Evolutionary conservation across 2,329 filamentous ascomycete species (phyloP).

Genomic region (Claviceps humidiphila): DNA sequence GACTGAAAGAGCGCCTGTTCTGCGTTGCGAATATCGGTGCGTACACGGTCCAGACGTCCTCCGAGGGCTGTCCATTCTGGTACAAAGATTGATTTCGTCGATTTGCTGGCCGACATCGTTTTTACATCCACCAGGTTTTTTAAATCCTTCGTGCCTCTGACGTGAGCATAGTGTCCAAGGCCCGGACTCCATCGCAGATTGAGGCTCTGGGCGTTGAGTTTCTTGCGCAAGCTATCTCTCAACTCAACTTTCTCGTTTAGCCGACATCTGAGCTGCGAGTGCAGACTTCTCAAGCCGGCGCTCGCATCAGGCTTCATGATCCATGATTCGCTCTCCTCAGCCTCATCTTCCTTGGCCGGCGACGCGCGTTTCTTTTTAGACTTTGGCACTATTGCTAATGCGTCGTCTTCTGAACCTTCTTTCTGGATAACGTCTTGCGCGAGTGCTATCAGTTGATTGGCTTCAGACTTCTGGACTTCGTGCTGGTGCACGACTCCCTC

Average conservation of each 20-base stretch:
- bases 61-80: conserved; percentile 77
- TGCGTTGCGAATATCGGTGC: conserved; percentile 66
- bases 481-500: conserved; percentile 77
- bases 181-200: conserved; percentile 77
- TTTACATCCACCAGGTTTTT: conserved; percentile 20
- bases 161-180: conserved; percentile 79
- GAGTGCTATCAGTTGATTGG: conserved; percentile 55
- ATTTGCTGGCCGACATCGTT: conserved; percentile 63
- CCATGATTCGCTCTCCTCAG: conserved; percentile 47
- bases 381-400: conserved; percentile 40
- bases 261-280: conserved; percentile 50
- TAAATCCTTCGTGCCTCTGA: conserved; percentile 63
- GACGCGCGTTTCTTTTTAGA: conserved; percentile 29
- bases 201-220: conserved; percentile 50
- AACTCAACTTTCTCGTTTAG: conserved; percentile 46
- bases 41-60: conserved; percentile 62
- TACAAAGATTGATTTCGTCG: conserved; percentile 72
- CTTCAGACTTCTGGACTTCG: conserved; percentile 58
- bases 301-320: conserved; percentile 60
- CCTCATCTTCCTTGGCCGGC: conserved; percentile 44
- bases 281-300: conserved; percentile 48
- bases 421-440: conserved; percentile 57
- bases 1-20: conserved; percentile 68
- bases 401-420: conserved; percentile 48
- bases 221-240: conserved; percentile 44